Conservation (phyloP, 2,329 filamentous ascomycete species). For the Penicillium sp. region DNA sequence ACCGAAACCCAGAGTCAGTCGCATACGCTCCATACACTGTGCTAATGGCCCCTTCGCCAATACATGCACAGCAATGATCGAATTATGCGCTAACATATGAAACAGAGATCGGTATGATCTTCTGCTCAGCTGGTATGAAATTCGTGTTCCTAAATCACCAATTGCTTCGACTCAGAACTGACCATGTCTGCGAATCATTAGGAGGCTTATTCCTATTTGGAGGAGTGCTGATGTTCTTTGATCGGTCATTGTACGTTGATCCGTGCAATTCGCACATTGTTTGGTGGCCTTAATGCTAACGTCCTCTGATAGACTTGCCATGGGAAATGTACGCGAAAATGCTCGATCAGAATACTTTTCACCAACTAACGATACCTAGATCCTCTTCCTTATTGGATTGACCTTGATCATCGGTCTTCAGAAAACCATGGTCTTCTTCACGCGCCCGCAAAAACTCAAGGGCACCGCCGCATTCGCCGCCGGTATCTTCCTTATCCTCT, state of each 20-base stretch:
- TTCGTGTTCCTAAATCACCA: not conserved
- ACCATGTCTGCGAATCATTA: conserved; percentile 39
- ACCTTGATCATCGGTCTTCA: conserved; percentile 91
- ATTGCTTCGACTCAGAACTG: conserved; percentile 13
- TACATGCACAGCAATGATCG: not conserved
- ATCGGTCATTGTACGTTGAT: conserved; percentile 78
- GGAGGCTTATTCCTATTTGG: conserved; percentile 93
- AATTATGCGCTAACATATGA: conserved; percentile 21
- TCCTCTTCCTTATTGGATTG: conserved; percentile 95
- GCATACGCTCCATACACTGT: not conserved
- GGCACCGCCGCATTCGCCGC: conserved; percentile 84
- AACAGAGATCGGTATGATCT: conserved; percentile 90
- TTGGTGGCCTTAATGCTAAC: conserved; percentile 4
- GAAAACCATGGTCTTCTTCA: conserved; percentile 93
- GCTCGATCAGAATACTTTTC: not conserved
- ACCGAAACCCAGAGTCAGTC: conserved; percentile 88
- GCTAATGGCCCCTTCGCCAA: not conserved
- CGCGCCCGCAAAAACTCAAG: conserved; percentile 85
- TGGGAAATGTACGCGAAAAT: conserved; percentile 75
- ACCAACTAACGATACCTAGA: conserved; percentile 52
- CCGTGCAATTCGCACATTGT: not conserved
- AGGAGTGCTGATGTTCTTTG: conserved; percentile 95
- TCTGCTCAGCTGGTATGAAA: conserved; percentile 88
- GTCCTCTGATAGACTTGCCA: conserved; percentile 68
- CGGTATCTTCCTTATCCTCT: conserved; percentile 79